Evolutionary conservation across 2,329 filamentous ascomycete genomes (phyloP), one percentile per base, ranked within the genome.

Genomic region (Keithomyces neogunnii): DNA sequence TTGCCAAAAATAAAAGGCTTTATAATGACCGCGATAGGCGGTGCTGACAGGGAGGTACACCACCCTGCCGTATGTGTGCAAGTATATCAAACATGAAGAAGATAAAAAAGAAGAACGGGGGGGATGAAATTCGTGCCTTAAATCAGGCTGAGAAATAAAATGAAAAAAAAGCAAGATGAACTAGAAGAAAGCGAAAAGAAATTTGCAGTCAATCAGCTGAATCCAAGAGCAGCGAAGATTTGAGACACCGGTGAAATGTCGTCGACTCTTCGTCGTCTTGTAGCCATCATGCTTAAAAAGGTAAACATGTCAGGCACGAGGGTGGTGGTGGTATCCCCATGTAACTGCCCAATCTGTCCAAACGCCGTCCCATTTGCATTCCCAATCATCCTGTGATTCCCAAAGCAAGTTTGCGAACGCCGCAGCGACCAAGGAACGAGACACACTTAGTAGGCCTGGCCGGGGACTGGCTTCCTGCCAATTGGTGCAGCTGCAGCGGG

Each of bases 381-480:
- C 53, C 57, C 49, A 57, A 57, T 56, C 55, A 55, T 53, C 11
- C 59, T 51, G 51, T 50, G 51, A 58, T 51, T 56, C 57, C 56
- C 44, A 51, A 52, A 44, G 26, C 10, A 43, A 19, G 11, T 11
- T 49, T 46, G 45, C 48, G 53, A 45, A 52, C 48, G 51, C 26
- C 51, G 45, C 48, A 51, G 43, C 49, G 48, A 54, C 48, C 53
- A 55, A 42, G 39, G 19, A 31, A 29, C 29, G 28, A 11, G 3
- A 35, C 7, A 2, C 6, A 38, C 52, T 62, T 48, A 78, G 51
- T 73, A 74, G 3, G 77, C 76, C 63, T 80, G 77, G 36, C 76
- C 76, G 5, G 78, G 76, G 40, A 82, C 73, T 30, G 79, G 77
- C 63, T 82, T 82, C 51, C 78, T 73, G 57, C 66, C 71, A 53